phyloP scores from a whole-genome alignment of 176 grass and related monocot genomes.

The Hyparrhenia diplandra region DNA sequence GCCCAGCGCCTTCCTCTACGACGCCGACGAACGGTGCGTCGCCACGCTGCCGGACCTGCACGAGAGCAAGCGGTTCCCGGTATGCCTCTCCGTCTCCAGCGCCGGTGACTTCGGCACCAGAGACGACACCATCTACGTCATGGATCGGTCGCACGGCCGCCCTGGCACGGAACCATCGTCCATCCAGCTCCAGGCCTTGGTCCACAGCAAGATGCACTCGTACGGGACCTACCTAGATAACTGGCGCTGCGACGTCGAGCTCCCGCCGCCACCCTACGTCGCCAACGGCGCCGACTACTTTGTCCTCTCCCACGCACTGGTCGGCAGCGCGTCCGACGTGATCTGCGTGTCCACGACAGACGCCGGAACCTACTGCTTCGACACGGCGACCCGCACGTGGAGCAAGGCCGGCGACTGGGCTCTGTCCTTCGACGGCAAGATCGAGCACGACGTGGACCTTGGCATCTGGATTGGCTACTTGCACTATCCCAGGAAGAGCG shows the following conservation, averaged over 20 bases:
- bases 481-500: not conserved
- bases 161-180: not conserved
- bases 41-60: not conserved
- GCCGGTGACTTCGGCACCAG: not conserved
- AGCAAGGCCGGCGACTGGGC: not conserved
- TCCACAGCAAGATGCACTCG: not conserved
- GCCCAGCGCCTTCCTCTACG: not conserved
- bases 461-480: not conserved
- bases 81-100: not conserved
- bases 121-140: not conserved
- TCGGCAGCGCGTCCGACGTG: not conserved
- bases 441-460: not conserved
- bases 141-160: not conserved
- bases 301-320: not conserved
- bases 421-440: not conserved
- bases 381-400: not conserved
- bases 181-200: not conserved
- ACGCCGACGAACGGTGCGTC: not conserved
- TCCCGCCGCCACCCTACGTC: not conserved
- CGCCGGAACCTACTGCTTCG: not conserved
- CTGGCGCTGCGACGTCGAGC: not conserved
- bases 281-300: not conserved
- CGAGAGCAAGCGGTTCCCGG: not conserved
- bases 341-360: not conserved
- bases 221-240: too few relatives aligned